Percentiles rank a stretch among this genome's conserved stretches.
Conservation (phyloP, 441 rosid species). For the Corymbia citriodora region DNA sequence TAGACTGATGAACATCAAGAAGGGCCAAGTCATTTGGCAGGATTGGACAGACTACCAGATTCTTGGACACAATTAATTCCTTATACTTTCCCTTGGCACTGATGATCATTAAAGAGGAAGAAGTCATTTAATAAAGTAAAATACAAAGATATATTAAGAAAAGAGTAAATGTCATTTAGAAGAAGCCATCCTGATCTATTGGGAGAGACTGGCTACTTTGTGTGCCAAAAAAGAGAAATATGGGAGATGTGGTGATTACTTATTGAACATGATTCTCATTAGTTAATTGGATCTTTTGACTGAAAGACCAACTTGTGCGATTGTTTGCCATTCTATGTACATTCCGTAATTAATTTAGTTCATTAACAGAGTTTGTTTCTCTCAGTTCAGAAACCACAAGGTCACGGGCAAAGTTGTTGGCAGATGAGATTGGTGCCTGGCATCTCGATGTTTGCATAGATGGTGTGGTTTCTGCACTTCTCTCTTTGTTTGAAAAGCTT, state of each 20-base stretch:
- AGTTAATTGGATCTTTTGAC: not conserved
- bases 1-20: not conserved
- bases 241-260: not conserved
- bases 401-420: slow-evolving; percentile 71
- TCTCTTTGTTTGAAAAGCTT: slow-evolving; percentile 76
- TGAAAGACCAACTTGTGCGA: not conserved
- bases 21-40: not conserved
- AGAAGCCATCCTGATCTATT: not conserved
- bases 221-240: not conserved
- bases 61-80: not conserved
- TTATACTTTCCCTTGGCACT: not conserved
- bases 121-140: not conserved
- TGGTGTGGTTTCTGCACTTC: slow-evolving; percentile 71
- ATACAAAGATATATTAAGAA: not conserved
- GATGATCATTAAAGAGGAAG: not conserved
- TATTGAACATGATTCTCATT: not conserved
- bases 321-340: not conserved
- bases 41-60: not conserved
- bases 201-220: not conserved
- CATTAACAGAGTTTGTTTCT: not conserved
- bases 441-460: slow-evolving; percentile 89
- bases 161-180: not conserved
- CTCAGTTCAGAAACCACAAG: slow-evolving; percentile 78
- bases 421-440: slow-evolving; percentile 96
- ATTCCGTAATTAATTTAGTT: not conserved